phyloP scores from a whole-genome alignment of 441 rosid species.

The Kokia cookei region DNA sequence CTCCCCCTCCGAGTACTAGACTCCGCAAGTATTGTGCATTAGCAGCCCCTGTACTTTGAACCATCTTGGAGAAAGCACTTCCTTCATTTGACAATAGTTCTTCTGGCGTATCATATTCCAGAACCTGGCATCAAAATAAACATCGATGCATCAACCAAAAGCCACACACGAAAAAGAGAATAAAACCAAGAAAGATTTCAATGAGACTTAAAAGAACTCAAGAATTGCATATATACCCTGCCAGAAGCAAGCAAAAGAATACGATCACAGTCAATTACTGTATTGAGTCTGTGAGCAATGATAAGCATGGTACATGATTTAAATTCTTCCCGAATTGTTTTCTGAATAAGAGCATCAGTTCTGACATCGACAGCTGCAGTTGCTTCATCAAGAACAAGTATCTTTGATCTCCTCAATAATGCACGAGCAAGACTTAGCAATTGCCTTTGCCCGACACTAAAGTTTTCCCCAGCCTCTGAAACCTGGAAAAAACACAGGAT shows the following conservation, averaged over 20 bases:
- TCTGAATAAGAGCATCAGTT: constrained; percentile 93
- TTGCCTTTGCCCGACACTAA: constrained; percentile 95
- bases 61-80: constrained; percentile 91
- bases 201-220: neutral
- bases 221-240: constrained; percentile 37
- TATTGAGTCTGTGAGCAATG: constrained; percentile 90
- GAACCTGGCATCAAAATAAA: constrained; percentile 48
- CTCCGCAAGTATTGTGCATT: constrained; percentile 83
- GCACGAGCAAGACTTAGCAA: constrained; percentile 93
- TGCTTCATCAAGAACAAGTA: constrained; percentile 97
- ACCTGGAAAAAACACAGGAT: constrained; percentile 36
- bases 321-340: constrained; percentile 91
- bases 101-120: constrained; percentile 74
- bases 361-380: constrained; percentile 97
- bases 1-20: constrained; percentile 56
- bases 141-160: neutral
- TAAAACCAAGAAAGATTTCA: neutral
- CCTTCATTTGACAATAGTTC: constrained; percentile 53
- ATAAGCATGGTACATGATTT: constrained; percentile 92
- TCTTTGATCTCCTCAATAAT: constrained; percentile 80
- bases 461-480: constrained; percentile 88
- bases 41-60: constrained; percentile 88
- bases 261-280: constrained; percentile 85
- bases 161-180: neutral
- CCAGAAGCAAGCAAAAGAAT: constrained; percentile 85